Evolutionary conservation across 192 early-diverging fungal species (phyloP).

Genomic region (Coemansia sp.): DNA sequence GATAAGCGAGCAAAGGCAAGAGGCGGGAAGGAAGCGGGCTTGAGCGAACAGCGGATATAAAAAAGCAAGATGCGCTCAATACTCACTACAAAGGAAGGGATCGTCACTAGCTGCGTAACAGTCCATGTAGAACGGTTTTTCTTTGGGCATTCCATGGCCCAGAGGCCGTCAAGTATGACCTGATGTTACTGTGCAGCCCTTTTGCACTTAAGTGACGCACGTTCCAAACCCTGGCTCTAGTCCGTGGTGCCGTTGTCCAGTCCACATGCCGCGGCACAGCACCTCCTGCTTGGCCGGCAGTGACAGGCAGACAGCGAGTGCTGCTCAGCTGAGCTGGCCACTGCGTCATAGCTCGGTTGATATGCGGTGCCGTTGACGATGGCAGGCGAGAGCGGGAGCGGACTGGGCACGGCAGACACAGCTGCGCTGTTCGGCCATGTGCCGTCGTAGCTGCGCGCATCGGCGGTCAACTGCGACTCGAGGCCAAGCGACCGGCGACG

Average conservation of each 20-base stretch:
- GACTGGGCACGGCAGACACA: neutral
- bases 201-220: too few species aligned
- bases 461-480: slow-evolving; percentile 16
- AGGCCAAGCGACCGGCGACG: slow-evolving; percentile 45
- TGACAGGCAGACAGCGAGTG: neutral
- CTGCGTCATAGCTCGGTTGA: neutral
- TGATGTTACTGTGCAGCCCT: too few species aligned
- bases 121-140: too few species aligned
- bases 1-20: neutral
- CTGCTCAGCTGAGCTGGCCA: neutral
- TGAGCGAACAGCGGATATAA: neutral
- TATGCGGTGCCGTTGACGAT: neutral
- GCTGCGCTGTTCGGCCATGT: neutral
- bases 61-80: neutral
- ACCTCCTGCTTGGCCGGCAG: neutral
- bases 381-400: neutral
- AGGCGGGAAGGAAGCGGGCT: too few species aligned
- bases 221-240: neutral
- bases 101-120: neutral
- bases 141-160: too few species aligned
- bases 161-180: neutral
- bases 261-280: neutral
- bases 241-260: neutral
- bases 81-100: neutral
- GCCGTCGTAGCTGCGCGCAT: slow-evolving; percentile 6